Percentiles rank a stretch among this genome's conserved stretches.
phyloP scores from a whole-genome alignment of 139 green algal genomes.

The Chlamydomonas asymmetrica region DNA sequence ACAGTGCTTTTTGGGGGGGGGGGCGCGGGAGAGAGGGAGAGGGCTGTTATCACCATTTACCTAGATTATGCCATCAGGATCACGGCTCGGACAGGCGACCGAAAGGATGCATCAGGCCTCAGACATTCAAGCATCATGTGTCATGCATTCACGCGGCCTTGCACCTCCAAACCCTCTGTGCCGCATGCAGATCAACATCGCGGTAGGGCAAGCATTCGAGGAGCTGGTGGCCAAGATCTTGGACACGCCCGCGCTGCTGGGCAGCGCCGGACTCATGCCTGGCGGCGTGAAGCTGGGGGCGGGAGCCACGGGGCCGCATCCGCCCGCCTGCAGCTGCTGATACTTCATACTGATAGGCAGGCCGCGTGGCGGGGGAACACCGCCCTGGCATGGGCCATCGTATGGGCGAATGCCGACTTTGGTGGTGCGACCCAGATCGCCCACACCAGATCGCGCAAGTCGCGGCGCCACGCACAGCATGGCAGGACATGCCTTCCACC shows the following conservation, averaged over 20 bases:
- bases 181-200: constrained; percentile 39
- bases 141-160: no score
- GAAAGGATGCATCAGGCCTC: background rate
- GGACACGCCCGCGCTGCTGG: constrained; percentile 27
- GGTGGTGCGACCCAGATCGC: no score
- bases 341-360: no score
- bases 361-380: no score
- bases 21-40: background rate
- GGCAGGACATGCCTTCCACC: no score
- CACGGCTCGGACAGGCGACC: background rate
- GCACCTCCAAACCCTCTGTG: no score
- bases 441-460: no score
- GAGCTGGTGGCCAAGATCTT: constrained; percentile 64
- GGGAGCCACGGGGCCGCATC: background rate
- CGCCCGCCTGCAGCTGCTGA: constrained; percentile 19
- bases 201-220: constrained; percentile 83
- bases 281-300: constrained; percentile 17
- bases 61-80: no score
- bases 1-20: background rate
- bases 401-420: no score
- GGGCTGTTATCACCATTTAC: background rate
- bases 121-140: background rate
- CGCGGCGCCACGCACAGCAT: no score
- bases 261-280: constrained; percentile 4
- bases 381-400: no score